These are phyloP conservation scores for Globisporangium alternatum DNA, from an alignment of 352 stramenopile species.

Conservation along the genomic window DNA sequence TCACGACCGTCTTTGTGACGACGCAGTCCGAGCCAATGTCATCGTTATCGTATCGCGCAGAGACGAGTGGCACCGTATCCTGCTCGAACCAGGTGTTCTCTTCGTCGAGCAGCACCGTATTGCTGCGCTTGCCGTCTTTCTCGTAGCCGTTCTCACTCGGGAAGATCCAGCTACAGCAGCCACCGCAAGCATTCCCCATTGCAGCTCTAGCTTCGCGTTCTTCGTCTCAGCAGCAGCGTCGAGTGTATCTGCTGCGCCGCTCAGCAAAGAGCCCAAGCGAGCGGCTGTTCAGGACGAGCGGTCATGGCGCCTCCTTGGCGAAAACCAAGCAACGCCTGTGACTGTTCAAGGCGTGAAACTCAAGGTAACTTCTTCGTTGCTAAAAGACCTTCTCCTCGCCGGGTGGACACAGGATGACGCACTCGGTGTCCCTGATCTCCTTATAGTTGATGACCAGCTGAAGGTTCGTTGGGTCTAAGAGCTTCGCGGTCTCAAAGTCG, in stretches of 20 bases:
- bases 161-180: conserved; percentile 22
- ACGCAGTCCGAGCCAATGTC: conserved; percentile 27
- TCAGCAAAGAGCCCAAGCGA: neutral
- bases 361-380: neutral
- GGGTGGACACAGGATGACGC: conserved; percentile 61
- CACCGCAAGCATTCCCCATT: conserved; percentile 20
- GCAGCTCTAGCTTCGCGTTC: neutral
- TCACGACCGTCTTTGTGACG: conserved; percentile 56
- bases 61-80: conserved; percentile 56
- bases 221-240: conserved; percentile 1
- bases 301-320: conserved; percentile 6
- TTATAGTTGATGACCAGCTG: conserved; percentile 81
- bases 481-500: conserved; percentile 72
- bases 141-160: conserved; percentile 3
- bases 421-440: conserved; percentile 65
- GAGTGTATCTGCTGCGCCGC: neutral
- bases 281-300: conserved; percentile 9
- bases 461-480: conserved; percentile 62
- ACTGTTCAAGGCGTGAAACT: conserved; percentile 12
- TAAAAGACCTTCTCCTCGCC: conserved; percentile 58
- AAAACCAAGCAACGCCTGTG: conserved; percentile 5
- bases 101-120: conserved; percentile 18
- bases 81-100: conserved; percentile 60
- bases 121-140: conserved; percentile 13
- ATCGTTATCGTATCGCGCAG: conserved; percentile 36